phyloP scores from a whole-genome alignment of 2,329 filamentous ascomycete genomes.

The Clonostachys solani region DNA sequence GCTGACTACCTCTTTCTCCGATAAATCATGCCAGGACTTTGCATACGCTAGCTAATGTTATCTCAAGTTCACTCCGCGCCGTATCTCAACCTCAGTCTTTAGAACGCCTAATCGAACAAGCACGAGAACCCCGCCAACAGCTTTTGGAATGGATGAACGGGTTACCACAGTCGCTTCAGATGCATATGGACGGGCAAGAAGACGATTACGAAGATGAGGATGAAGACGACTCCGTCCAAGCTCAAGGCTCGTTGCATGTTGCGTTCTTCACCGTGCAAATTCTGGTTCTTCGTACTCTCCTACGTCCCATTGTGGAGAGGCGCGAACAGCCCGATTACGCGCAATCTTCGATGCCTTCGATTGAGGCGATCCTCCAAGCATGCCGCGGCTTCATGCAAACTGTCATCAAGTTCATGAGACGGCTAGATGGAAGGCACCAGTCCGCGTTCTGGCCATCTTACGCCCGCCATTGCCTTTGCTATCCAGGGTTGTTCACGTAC shows the following conservation, averaged over 20 bases:
- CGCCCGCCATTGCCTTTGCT: slow-evolving; percentile 9
- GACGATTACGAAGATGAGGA: background rate
- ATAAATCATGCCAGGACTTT: background rate
- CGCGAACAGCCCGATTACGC: background rate
- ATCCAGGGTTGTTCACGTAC: slow-evolving; percentile 10
- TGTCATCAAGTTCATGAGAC: slow-evolving; percentile 7
- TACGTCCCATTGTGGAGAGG: slow-evolving; percentile 6
- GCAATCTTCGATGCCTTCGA: background rate
- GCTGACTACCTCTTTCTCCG: background rate
- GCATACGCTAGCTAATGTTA: background rate
- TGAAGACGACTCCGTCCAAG: slow-evolving; percentile 3
- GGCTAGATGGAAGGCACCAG: slow-evolving; percentile 6
- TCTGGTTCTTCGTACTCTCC: slow-evolving; percentile 5
- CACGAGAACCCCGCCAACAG: slow-evolving; percentile 3
- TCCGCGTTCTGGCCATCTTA: slow-evolving; percentile 12
- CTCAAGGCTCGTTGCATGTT: slow-evolving; percentile 6
- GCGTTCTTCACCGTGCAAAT: slow-evolving; percentile 8
- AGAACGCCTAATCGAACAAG: slow-evolving; percentile 1
- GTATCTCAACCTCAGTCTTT: slow-evolving; percentile 6
- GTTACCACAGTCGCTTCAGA: slow-evolving; percentile 4
- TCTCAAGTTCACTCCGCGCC: slow-evolving; percentile 5
- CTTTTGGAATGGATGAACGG: slow-evolving; percentile 5
- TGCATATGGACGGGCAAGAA: background rate
- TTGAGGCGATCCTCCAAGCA: slow-evolving; percentile 5
- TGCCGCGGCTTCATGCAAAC: slow-evolving; percentile 8